A percentile compares a stretch with the other conserved stretches of the same genome.
phyloP scores from a whole-genome alignment of 2,329 filamentous ascomycete species.

The Pleomassaria siparia region DNA sequence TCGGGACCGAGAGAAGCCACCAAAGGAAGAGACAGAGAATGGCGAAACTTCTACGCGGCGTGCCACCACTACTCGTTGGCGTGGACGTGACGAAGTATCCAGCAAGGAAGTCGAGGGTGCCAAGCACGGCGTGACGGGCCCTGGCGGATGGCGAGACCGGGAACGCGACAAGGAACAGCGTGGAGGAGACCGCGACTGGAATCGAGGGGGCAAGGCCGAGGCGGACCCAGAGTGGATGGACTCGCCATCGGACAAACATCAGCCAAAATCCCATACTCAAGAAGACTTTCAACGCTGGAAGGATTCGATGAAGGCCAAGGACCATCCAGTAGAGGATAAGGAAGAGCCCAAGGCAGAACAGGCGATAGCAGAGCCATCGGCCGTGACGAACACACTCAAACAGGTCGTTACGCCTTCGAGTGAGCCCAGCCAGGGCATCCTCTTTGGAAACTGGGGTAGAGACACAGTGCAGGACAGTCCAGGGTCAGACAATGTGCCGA shows the following conservation, averaged over 20 bases:
- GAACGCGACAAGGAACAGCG: constrained; percentile 38
- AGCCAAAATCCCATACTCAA: constrained; percentile 72
- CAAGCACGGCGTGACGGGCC: constrained; percentile 36
- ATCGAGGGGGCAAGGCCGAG: constrained; percentile 52
- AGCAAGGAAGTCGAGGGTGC: constrained; percentile 50
- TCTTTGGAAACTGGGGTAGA: constrained; percentile 66
- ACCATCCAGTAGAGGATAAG: constrained; percentile 48
- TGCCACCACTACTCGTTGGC: constrained; percentile 70
- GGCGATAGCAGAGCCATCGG: constrained; percentile 15
- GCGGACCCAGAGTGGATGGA: constrained; percentile 91
- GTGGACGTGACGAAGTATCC: constrained; percentile 59
- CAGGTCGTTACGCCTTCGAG: constrained; percentile 57
- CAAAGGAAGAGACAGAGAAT: constrained; percentile 37
- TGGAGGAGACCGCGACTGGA: constrained; percentile 56
- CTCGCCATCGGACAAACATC: constrained; percentile 63
- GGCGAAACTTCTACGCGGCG: constrained; percentile 58
- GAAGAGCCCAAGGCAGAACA: constrained; percentile 40
- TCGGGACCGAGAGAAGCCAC: constrained; percentile 59
- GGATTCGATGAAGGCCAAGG: constrained; percentile 79
- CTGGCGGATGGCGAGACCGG: constrained; percentile 61
- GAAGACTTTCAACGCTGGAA: constrained; percentile 96
- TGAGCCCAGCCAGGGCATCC: constrained; percentile 73
- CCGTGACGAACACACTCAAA: constrained; percentile 15
- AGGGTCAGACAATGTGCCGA: constrained; percentile 38
- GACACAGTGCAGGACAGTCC: constrained; percentile 47